phyloP scores from a whole-genome alignment of 2,329 filamentous ascomycete genomes.

The Fusarium sublunatum region DNA sequence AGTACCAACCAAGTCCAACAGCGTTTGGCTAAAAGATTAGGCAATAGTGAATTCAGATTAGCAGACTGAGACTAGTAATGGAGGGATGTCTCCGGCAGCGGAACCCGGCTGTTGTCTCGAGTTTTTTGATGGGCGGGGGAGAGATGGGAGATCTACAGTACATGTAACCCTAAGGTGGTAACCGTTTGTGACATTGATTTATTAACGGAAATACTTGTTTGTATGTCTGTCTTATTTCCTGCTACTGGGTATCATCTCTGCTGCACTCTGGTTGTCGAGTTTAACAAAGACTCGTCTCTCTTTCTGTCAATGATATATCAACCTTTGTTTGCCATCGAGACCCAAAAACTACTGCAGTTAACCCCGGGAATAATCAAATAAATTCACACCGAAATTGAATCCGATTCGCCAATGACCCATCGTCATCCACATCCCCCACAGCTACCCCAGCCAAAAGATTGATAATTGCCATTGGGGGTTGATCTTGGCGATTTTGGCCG shows the following conservation, averaged over 20 bases:
- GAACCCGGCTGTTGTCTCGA: conserved; percentile 22
- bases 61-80: not conserved
- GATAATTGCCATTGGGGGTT: conserved; percentile 31
- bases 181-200: too few relatives aligned
- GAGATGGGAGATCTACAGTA: conserved; percentile 9
- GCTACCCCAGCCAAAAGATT: conserved; percentile 22
- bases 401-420: conserved; percentile 24
- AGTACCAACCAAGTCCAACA: not conserved
- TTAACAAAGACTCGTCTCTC: not conserved
- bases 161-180: conserved; percentile 7
- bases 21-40: conserved; percentile 4
- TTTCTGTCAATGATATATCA: too few relatives aligned
- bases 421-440: conserved; percentile 33
- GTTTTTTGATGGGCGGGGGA: conserved; percentile 3
- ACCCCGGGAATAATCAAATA: conserved; percentile 4
- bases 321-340: too few relatives aligned
- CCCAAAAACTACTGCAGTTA: not conserved
- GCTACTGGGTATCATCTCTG: not conserved
- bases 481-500: conserved; percentile 16
- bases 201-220: not conserved
- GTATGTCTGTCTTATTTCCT: not conserved
- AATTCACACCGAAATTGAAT: not conserved
- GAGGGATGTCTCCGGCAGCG: conserved; percentile 17
- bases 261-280: not conserved
- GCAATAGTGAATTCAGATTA: conserved; percentile 1